These are phyloP conservation scores for Lasiodiplodia gonubiensis DNA, from an alignment of 2,329 filamentous ascomycete genomes.

Conservation along the genomic window DNA sequence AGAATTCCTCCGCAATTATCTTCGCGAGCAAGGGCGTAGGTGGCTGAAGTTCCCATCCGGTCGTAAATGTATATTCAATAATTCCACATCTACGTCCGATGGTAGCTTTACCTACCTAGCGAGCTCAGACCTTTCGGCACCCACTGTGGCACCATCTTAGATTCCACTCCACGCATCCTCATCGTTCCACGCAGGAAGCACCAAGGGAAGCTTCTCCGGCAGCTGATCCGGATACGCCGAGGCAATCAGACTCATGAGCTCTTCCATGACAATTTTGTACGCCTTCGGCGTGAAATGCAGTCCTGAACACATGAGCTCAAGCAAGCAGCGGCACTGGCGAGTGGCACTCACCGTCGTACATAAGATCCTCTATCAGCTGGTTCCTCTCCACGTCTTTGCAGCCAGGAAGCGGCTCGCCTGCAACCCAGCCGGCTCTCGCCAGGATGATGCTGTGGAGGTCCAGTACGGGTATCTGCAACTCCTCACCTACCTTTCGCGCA, in stretches of 20 bases:
- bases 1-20: no score
- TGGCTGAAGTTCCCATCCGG: no score
- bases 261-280: slow-evolving; percentile 62
- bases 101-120: no score
- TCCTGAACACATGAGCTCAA: slow-evolving; percentile 42
- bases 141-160: not conserved
- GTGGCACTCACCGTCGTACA: slow-evolving; percentile 60
- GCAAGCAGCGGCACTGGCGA: not conserved
- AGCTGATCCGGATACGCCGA: slow-evolving; percentile 60
- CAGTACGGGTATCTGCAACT: slow-evolving; percentile 65
- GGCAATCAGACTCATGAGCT: slow-evolving; percentile 59
- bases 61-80: no score
- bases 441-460: slow-evolving; percentile 84
- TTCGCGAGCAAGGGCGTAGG: no score
- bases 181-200: slow-evolving; percentile 61
- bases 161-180: slow-evolving; percentile 41
- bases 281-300: slow-evolving; percentile 64
- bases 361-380: slow-evolving; percentile 57
- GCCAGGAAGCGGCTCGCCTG: slow-evolving; percentile 59
- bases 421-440: slow-evolving; percentile 61
- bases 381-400: slow-evolving; percentile 63
- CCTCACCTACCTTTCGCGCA: slow-evolving; percentile 65
- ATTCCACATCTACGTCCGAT: no score
- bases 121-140: no score
- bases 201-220: slow-evolving; percentile 58